phyloP scores from a whole-genome alignment of 768 basidiomycete species.

The Cubamyces sp. region DNA sequence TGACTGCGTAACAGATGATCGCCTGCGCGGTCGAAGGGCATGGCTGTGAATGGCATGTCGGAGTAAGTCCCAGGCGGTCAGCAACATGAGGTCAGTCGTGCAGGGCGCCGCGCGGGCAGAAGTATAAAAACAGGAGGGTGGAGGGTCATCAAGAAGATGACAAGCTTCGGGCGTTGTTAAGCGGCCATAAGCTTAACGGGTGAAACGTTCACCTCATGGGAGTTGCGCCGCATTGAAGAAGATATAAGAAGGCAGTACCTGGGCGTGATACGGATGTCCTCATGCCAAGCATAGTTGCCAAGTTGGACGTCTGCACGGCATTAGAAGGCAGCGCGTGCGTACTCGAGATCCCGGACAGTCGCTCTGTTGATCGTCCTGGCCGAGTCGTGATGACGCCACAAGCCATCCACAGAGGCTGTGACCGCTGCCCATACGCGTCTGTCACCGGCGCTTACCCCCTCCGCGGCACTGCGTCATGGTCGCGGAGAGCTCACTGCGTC shows the following conservation, averaged over 20 bases:
- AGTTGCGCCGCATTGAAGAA: too few species aligned
- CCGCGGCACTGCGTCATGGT: constrained; percentile 11
- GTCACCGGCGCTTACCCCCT: constrained; percentile 11
- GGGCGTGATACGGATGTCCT: too few species aligned
- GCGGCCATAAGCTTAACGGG: too few species aligned
- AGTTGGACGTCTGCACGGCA: too few species aligned
- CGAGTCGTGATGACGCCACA: too few species aligned
- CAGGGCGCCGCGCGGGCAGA: not conserved
- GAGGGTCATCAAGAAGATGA: not conserved
- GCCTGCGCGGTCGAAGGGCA: not conserved
- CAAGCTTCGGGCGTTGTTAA: too few species aligned
- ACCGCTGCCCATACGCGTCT: constrained; percentile 3
- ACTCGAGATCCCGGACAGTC: too few species aligned
- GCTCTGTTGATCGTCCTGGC: too few species aligned
- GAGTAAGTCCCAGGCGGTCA: not conserved
- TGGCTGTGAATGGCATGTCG: not conserved
- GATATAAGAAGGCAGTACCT: too few species aligned
- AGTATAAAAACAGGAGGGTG: not conserved
- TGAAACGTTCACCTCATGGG: too few species aligned
- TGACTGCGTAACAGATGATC: constrained; percentile 8
- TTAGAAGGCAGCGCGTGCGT: too few species aligned
- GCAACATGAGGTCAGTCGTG: not conserved
- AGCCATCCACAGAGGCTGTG: not conserved
- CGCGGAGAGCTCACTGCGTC: not conserved
- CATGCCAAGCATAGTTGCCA: too few species aligned